Evolutionary conservation across 2,329 filamentous ascomycete genomes (phyloP), one percentile per base, ranked within the genome.

Genomic region (Clonostachys rhizophaga): DNA sequence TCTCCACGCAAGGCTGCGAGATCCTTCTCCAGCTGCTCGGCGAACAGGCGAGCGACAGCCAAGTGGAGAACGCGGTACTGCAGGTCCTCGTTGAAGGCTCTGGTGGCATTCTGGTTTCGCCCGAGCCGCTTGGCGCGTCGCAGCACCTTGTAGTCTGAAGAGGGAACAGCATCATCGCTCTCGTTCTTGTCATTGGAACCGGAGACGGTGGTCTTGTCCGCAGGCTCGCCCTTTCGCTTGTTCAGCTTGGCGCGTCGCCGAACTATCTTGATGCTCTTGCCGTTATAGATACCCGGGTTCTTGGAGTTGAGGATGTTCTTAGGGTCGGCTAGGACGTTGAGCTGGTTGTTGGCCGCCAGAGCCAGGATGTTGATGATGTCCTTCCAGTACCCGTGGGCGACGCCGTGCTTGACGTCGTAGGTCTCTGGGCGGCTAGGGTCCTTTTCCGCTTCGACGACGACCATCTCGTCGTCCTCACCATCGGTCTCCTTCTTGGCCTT

Each of bases 341-440:
- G 66, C 55, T 74, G 64, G 18, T 66, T 63, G 44, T 78, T 72
- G 20, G 68, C 74, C 1, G 72, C 70, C 3, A 84, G 65, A 1
- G 69, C 74, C 1, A 83, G 65, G 4, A 83, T 66, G 52, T 83
- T 83, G 3, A 82, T 62, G 4, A 83, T 62, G 54, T 83, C 79
- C 52, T 83, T 83, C 78, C 78, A 84, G 60, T 83, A 83, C 1
- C 80, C 78, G 45, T 83, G 80, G 5, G 80, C 65, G 3, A 78
- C 68, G 1, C 74, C 73, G 36, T 76, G 58, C 42, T 62, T 60
- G 14, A 76, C 67, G 37, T 79, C 70, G 47, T 68, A 68, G 9
- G 57, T 58, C 12, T 57, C 44, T 0, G 55, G 49, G 8, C 68
- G 66, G 2, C 62, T 57, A 1, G 59, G 56, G 12, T 55, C 52